Conservation (phyloP, 2,329 filamentous ascomycete species). For the Amauroascus niger region DNA sequence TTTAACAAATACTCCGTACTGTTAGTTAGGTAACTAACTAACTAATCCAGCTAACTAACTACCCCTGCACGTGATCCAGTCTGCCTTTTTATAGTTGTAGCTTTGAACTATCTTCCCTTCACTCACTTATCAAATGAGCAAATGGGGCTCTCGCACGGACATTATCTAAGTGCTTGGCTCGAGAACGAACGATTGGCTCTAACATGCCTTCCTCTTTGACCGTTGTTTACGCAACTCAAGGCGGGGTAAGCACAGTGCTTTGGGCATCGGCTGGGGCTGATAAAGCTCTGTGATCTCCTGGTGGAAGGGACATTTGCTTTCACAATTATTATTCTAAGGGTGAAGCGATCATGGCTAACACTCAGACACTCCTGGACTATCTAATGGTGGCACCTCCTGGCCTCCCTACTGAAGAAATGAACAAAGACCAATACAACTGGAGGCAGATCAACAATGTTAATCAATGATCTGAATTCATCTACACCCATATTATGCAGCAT, state of each 20-base stretch:
- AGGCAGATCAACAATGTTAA: constrained; percentile 6
- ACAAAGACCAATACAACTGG: neutral
- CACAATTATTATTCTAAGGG: neutral
- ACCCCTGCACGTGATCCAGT: no score
- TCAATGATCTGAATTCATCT: constrained; percentile 7
- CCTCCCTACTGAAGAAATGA: constrained; percentile 7
- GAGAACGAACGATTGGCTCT: no score
- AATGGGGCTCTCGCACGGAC: no score
- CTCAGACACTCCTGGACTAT: constrained; percentile 6
- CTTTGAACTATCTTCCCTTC: no score
- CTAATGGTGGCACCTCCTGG: constrained; percentile 4
- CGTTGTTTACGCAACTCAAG: neutral
- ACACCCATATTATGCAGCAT: constrained; percentile 7
- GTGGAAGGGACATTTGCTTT: neutral
- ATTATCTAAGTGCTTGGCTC: no score
- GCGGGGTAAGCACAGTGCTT: neutral
- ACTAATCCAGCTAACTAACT: no score
- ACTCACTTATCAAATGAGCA: no score
- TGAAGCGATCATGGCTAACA: constrained; percentile 5
- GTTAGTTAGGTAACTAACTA: no score
- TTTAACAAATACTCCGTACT: no score
- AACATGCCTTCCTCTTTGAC: neutral
- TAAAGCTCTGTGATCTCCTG: neutral
- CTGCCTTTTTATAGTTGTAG: no score
- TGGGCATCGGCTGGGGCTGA: neutral